Conservation (phyloP, 345 rosid species). For the Melastoma malabathricum region DNA sequence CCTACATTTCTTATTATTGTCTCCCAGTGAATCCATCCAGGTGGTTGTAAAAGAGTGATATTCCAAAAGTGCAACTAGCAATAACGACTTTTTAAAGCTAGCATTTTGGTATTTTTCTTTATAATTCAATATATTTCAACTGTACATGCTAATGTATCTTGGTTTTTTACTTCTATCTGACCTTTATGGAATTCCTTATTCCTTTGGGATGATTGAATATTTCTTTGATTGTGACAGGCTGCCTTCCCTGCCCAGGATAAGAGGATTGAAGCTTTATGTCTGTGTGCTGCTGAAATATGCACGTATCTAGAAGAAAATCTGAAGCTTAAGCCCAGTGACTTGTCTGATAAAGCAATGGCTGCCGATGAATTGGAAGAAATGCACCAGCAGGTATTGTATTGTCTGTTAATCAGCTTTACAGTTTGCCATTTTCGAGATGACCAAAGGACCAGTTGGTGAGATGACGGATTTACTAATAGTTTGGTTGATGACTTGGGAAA, state of each 20-base stretch:
- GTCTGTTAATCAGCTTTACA: neutral
- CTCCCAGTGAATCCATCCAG: too few species aligned
- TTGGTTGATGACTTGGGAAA: too few species aligned
- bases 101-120: too few species aligned
- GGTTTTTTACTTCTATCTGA: too few species aligned
- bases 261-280: conserved; percentile 78
- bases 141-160: too few species aligned
- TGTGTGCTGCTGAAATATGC: conserved; percentile 59
- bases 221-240: conserved; percentile 36
- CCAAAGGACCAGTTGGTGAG: too few species aligned
- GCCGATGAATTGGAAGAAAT: conserved; percentile 81
- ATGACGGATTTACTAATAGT: too few species aligned
- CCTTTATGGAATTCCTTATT: conserved; percentile 6
- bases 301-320: conserved; percentile 86
- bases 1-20: too few species aligned
- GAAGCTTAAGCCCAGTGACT: conserved; percentile 60
- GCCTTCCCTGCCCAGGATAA: conserved; percentile 88
- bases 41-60: too few species aligned
- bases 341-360: conserved; percentile 80
- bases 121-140: too few species aligned
- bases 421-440: neutral
- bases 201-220: conserved; percentile 9
- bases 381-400: conserved; percentile 67
- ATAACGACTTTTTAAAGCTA: too few species aligned
- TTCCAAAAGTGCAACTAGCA: too few species aligned